Evolutionary conservation across 2,329 filamentous ascomycete genomes (phyloP), one percentile per base, ranked within the genome.

Genomic region (Fusarium sp.): DNA sequence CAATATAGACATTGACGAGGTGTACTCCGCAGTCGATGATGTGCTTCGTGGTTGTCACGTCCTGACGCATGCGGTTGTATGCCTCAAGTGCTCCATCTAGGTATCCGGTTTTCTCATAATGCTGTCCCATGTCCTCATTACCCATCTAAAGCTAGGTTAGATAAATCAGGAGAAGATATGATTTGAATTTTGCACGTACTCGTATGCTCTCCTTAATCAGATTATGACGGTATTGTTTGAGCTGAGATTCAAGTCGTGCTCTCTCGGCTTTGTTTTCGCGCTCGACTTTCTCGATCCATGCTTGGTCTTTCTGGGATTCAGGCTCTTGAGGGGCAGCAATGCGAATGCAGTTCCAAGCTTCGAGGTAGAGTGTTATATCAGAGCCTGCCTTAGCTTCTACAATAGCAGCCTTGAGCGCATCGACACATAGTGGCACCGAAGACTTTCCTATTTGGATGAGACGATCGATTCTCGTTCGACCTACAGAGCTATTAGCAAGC

Each of bases 141-240:
- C 93, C 95, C 89, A 98, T 97, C 92, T 97, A 71, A 27, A 41
- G 23, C 54, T 14, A 30, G 33, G 40, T 66, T 52, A 65, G 49
- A 11, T 46, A 45, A n/a, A 65, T 72, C 46, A 65, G 56, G 35
- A 3, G 3, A 14, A 10, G 50, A 41, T 11, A 4, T 14, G 10
- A 1, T 17, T 17, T 22, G 8, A 9, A 9, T 7, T 8, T 20
- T 37, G 13, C 5, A 48, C 54, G 25, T 40, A 96, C 94, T 71
- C 94, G 82, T 74, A 98, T 97, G 81, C 94, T 97, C 81, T 99
- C 96, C 77, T 97, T 97, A 73, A 99, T 94, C 43, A 98, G 82
- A 74, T 98, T 99, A 76, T 97, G 97, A 80, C 96, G 97, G 79
- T 98, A 98, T 2, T 90, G 91, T 78, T 94, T 94, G 20, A 99